Conservation (phyloP, 192 early-diverging fungal species). For the Entophlyctis helioformis region DNA sequence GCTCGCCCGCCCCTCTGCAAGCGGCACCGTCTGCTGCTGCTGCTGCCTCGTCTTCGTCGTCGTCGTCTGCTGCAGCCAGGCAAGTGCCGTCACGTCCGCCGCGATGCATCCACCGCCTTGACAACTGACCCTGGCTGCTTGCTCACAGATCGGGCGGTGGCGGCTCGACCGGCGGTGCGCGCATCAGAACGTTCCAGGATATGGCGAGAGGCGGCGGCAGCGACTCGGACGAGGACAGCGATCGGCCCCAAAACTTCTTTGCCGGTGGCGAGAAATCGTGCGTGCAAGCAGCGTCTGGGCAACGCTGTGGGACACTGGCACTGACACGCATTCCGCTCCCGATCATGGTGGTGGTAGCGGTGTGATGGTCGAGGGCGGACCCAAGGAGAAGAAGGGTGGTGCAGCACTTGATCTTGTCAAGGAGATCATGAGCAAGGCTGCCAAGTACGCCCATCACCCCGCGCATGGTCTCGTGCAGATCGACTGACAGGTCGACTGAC, state of each 20-base stretch:
- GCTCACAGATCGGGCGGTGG: background rate
- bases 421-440: slow-evolving; percentile 68
- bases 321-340: too few relatives aligned
- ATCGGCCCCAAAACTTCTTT: slow-evolving; percentile 51
- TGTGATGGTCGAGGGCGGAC: slow-evolving; percentile 29
- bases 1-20: too few relatives aligned
- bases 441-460: slow-evolving; percentile 29
- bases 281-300: slow-evolving; percentile 17
- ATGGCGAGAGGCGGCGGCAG: slow-evolving; percentile 9
- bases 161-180: background rate
- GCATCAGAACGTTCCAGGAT: slow-evolving; percentile 17
- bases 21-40: too few relatives aligned
- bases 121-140: too few relatives aligned
- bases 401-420: slow-evolving; percentile 49
- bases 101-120: too few relatives aligned
- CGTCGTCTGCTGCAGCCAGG: too few relatives aligned
- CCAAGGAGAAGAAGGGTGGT: slow-evolving; percentile 14
- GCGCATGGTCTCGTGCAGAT: too few relatives aligned
- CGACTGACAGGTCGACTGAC: background rate
- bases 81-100: too few relatives aligned
- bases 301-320: background rate
- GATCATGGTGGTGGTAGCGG: slow-evolving; percentile 25
- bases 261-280: slow-evolving; percentile 92
- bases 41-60: too few relatives aligned
- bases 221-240: slow-evolving; percentile 7